Conservation (phyloP, 2,329 filamentous ascomycete genomes). For the Fusarium citri region DNA sequence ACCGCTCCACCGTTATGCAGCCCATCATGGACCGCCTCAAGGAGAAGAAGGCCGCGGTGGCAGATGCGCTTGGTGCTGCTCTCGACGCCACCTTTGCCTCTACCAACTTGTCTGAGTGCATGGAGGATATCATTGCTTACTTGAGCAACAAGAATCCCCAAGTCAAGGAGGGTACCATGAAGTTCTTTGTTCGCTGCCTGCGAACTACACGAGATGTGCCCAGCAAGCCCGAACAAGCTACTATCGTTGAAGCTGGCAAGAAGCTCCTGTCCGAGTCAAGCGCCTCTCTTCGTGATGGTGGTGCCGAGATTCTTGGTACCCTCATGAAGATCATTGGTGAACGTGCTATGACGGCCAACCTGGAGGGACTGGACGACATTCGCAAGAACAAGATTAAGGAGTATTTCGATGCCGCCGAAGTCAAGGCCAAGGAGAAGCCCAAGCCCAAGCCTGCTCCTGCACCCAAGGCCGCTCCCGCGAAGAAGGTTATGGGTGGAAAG, state of each 20-base stretch:
- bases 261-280: constrained; percentile 92
- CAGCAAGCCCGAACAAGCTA: constrained; percentile 82
- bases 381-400: constrained; percentile 96
- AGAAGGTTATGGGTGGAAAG: constrained; percentile 60
- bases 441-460: constrained; percentile 76
- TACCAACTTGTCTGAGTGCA: constrained; percentile 81
- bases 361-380: constrained; percentile 95
- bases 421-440: constrained; percentile 73
- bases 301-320: constrained; percentile 91
- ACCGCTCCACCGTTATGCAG: constrained; percentile 82
- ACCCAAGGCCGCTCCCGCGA: constrained; percentile 62
- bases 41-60: constrained; percentile 92
- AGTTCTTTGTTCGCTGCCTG: constrained; percentile 90
- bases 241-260: constrained; percentile 88
- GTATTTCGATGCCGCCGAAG: constrained; percentile 74
- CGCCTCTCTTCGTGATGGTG: constrained; percentile 85
- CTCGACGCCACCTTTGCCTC: constrained; percentile 76
- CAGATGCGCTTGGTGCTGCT: constrained; percentile 87
- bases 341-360: constrained; percentile 89
- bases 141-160: constrained; percentile 96
- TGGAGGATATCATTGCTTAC: constrained; percentile 90
- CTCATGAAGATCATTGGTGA: constrained; percentile 99
- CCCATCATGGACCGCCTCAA: constrained; percentile 96
- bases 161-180: constrained; percentile 94
- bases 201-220: constrained; percentile 87